Evolutionary conservation across 768 basidiomycete genomes (phyloP).

Genomic region (Russula griseocarnosa): DNA sequence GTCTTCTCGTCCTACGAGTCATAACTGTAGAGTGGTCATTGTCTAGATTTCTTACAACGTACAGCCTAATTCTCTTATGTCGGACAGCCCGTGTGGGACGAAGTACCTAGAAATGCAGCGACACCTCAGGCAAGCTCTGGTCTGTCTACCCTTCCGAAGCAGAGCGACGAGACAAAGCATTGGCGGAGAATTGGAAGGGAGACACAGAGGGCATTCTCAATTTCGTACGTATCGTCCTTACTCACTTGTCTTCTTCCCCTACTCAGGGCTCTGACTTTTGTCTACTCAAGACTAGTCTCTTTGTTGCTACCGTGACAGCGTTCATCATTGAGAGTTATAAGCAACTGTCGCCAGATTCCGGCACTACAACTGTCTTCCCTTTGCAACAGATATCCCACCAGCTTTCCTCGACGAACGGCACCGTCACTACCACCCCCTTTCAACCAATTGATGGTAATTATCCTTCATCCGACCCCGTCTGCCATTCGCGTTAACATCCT

Average conservation of each 20-base stretch:
- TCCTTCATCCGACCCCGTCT: neutral
- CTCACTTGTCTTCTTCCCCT: no score
- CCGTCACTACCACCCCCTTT: neutral
- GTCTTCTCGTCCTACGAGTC: no score
- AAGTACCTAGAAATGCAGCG: no score
- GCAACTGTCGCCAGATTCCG: conserved; percentile 2
- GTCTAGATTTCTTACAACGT: no score
- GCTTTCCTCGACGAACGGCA: neutral
- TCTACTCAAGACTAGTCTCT: conserved; percentile 15
- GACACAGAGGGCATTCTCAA: conserved; percentile 13
- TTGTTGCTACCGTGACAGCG: conserved; percentile 16
- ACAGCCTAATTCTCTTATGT: no score
- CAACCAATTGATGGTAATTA: neutral
- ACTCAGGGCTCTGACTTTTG: neutral
- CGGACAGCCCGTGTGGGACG: no score
- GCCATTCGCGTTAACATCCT: conserved; percentile 21
- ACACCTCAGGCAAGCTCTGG: conserved; percentile 10
- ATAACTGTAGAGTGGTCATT: no score
- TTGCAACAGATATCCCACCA: conserved; percentile 22
- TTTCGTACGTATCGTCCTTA: conserved; percentile 7
- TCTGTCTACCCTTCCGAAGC: conserved; percentile 14
- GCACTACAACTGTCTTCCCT: neutral
- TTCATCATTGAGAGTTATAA: conserved; percentile 24
- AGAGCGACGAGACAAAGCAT: conserved; percentile 2
- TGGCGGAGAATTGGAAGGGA: conserved; percentile 15